Evolutionary conservation across 2,329 filamentous ascomycete species (phyloP), one percentile per base, ranked within the genome.

Genomic region (Aspergillus pseudonomiae): DNA sequence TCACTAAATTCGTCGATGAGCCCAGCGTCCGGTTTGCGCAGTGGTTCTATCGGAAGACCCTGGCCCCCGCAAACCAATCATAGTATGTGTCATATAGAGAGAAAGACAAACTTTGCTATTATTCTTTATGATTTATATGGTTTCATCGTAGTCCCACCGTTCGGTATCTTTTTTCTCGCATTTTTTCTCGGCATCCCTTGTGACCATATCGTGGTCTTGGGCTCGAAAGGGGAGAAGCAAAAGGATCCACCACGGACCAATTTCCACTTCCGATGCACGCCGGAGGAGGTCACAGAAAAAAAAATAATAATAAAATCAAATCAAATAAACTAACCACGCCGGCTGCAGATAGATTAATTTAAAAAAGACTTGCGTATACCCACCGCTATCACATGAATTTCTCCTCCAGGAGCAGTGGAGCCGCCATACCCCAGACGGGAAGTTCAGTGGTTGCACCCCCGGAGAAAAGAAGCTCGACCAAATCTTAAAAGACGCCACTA

Each of bases 11-110:
- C 21, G 76, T 90, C 19, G 88, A 90, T 66, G 84, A 88, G 66
- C 87, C 87, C 1, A 85, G 84, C 55, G 86, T 91, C 19, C 83
- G 77, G 54, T 82, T 89, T 68, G 77, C 85, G 12, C 79, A 81
- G 34, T 86, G 85, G 85, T 63, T 88, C 21, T 89, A 90, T 74
- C 80, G 75, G 63, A 81, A 75, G 69, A 80, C 81, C 3, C 64
- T 62, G 50, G 30, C 52, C 6, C 21, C 52, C 11, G 48, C 58
- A 56, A 57, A 55, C 52, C 52, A 55, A 55, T 55, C 52, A 30
- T 55, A 55, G 12, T 43, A 26, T 21, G 3, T 41, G 21, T 1
- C 16, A 53, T 19, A 30, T 53, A 32, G 9, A 24, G 7, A 28
- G 12, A 28, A 19, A 3, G 0, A 16, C 19, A 26, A 32, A 52